A percentile compares a stretch with the other conserved stretches of the same genome.
Conservation (phyloP, 371 early-diverging fungal species). For the Mucor indicus region DNA sequence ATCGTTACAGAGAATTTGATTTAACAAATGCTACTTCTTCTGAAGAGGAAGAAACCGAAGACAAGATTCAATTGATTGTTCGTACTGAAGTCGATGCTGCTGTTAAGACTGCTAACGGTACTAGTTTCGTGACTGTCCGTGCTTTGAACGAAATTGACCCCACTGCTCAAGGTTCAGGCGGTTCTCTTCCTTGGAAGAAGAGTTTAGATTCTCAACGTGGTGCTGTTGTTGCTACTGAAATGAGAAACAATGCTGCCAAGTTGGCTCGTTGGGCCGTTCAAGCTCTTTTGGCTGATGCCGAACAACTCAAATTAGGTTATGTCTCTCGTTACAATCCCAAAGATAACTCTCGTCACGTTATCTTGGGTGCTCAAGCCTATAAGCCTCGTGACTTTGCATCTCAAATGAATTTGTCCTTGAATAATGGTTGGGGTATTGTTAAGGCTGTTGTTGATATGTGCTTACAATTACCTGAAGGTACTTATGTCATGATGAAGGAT, state of each 20-base stretch:
- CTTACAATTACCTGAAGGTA: constrained; percentile 84
- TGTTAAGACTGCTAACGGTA: constrained; percentile 56
- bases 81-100: constrained; percentile 92
- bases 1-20: constrained; percentile 85
- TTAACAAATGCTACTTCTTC: constrained; percentile 36
- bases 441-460: constrained; percentile 90
- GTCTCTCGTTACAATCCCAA: constrained; percentile 77
- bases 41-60: constrained; percentile 3
- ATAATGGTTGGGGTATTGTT: constrained; percentile 94
- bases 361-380: constrained; percentile 83
- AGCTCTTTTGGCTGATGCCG: constrained; percentile 83
- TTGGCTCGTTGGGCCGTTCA: constrained; percentile 94
- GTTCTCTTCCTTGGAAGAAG: constrained; percentile 92
- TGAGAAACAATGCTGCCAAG: constrained; percentile 96
- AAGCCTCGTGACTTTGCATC: constrained; percentile 89
- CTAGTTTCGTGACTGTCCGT: constrained; percentile 67
- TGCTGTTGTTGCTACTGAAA: constrained; percentile 95
- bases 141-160: constrained; percentile 94
- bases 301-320: constrained; percentile 90
- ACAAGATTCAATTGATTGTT: constrained; percentile 67
- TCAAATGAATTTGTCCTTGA: constrained; percentile 85
- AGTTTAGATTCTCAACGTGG: constrained; percentile 95
- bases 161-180: constrained; percentile 82
- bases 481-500: constrained; percentile 93
- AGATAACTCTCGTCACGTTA: constrained; percentile 78